Evolutionary conservation across 352 stramenopile species (phyloP).

Genomic region (Pythium coloratum): DNA sequence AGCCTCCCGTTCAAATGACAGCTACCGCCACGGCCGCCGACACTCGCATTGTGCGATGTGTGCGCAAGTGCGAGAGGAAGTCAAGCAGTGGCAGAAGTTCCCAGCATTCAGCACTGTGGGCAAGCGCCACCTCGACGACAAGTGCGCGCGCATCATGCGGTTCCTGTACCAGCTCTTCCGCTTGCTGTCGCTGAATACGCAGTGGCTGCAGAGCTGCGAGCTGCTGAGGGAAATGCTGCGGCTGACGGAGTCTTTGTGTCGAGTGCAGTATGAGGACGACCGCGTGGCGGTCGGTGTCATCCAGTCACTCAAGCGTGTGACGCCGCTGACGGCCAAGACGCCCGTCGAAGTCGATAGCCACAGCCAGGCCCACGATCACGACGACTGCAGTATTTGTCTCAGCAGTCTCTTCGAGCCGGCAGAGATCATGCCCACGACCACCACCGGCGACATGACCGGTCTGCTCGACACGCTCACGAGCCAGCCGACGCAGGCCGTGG

Average conservation of each 20-base stretch:
- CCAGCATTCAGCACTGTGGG: slow-evolving; percentile 42
- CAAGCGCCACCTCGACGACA: slow-evolving; percentile 49
- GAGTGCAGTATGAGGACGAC: slow-evolving; percentile 56
- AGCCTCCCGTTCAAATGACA: slow-evolving; percentile 4
- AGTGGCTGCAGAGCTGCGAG: slow-evolving; percentile 50
- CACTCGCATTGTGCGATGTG: slow-evolving; percentile 39
- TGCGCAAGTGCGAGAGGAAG: slow-evolving; percentile 37
- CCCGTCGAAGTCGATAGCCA: background rate
- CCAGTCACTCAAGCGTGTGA: slow-evolving; percentile 39
- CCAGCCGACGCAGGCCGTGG: slow-evolving; percentile 28
- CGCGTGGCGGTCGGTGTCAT: slow-evolving; percentile 41
- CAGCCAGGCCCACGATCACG: background rate
- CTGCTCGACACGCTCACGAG: background rate
- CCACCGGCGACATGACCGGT: background rate
- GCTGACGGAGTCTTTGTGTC: slow-evolving; percentile 42
- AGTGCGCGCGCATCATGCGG: slow-evolving; percentile 42
- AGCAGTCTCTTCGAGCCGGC: slow-evolving; percentile 21
- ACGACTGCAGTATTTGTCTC: slow-evolving; percentile 69
- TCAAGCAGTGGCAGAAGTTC: slow-evolving; percentile 42
- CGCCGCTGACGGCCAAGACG: slow-evolving; percentile 7
- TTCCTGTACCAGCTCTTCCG: slow-evolving; percentile 54
- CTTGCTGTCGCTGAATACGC: slow-evolving; percentile 37
- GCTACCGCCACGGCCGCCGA: slow-evolving; percentile 15
- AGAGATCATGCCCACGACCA: slow-evolving; percentile 2
- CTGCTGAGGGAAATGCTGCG: slow-evolving; percentile 53